A percentile compares a stretch with the other conserved stretches of the same genome.
Conservation (phyloP, 202 grass and related monocot species). For the Carex sylvatica region DNA sequence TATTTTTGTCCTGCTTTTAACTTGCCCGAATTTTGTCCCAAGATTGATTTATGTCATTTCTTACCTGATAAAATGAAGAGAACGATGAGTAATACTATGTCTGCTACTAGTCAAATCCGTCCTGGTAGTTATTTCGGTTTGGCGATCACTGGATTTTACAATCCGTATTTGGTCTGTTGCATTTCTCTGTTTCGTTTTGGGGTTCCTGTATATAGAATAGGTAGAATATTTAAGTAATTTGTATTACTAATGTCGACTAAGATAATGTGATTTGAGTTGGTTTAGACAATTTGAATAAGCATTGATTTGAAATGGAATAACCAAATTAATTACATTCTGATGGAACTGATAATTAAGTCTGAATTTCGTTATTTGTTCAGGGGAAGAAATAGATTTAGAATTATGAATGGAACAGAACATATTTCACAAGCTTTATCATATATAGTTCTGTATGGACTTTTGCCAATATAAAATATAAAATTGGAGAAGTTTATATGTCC, state of each 20-base stretch:
- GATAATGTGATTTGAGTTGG: not conserved
- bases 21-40: not conserved
- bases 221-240: not conserved
- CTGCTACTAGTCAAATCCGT: not conserved
- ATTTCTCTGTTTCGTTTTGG: not conserved
- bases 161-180: not conserved
- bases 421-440: not conserved
- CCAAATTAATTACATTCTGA: not conserved
- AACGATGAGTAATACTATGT: not conserved
- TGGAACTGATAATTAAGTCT: not conserved
- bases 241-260: not conserved
- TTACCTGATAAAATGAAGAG: not conserved
- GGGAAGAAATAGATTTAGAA: not conserved
- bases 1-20: conserved; percentile 2
- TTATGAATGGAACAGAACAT: not conserved
- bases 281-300: not conserved
- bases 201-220: not conserved
- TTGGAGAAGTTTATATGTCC: not conserved
- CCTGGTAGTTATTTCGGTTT: not conserved
- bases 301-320: not conserved
- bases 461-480: not conserved
- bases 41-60: not conserved
- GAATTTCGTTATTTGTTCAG: not conserved
- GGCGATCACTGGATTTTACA: not conserved
- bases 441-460: not conserved